Conservation (phyloP, 1,284 basidiomycete species). For the Uromyces viciae-fabae region DNA sequence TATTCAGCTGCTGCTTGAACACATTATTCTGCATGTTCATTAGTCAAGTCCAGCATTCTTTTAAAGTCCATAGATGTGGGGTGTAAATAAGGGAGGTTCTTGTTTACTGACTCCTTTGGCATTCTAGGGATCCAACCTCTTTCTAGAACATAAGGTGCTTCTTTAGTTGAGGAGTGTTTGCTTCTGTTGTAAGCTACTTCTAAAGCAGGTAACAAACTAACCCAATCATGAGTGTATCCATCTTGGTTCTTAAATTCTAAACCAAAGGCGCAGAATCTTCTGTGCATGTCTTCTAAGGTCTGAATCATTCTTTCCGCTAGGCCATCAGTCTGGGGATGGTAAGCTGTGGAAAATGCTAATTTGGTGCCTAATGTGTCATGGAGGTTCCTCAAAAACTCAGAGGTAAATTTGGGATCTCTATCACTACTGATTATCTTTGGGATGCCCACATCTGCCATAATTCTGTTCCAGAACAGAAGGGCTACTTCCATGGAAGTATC, state of each 20-base stretch:
- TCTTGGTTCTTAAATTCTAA: not conserved
- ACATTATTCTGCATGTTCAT: not conserved
- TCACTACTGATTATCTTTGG: too few species aligned
- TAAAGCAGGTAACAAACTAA: constrained; percentile 1
- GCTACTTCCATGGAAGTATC: too few species aligned
- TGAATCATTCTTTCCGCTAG: constrained; percentile 18
- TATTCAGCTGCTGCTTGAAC: not conserved
- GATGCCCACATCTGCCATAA: too few species aligned
- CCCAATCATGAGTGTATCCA: constrained; percentile 10
- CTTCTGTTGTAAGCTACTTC: constrained; percentile 17
- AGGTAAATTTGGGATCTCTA: too few species aligned
- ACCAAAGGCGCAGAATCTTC: constrained; percentile 5
- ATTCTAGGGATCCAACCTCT: not conserved
- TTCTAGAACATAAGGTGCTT: not conserved
- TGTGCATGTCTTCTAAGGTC: constrained; percentile 11
- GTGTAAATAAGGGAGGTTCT: not conserved
- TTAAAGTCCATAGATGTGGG: not conserved
- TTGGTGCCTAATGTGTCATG: constrained; percentile 4
- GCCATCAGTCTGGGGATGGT: constrained; percentile 19
- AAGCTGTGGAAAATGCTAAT: not conserved
- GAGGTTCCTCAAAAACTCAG: too few species aligned
- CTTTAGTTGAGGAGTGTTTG: not conserved
- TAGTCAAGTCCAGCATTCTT: not conserved
- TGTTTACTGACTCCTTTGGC: not conserved
- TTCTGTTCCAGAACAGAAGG: too few species aligned